A percentile compares a stretch with the other conserved stretches of the same genome.
Evolutionary conservation across 306 rosid genomes (phyloP).

Genomic region (Oemleria cerasiformis): DNA sequence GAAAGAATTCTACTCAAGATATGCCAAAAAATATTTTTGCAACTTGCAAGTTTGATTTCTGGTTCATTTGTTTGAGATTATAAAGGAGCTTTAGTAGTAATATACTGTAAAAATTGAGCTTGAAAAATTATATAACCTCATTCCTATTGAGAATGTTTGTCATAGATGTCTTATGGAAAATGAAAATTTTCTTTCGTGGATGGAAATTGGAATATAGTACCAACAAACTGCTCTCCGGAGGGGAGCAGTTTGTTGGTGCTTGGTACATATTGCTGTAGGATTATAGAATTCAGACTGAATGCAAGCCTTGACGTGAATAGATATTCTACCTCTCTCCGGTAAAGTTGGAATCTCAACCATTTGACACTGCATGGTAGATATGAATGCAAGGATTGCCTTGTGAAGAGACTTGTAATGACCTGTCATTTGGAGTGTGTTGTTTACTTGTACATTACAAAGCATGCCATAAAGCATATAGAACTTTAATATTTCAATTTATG

Average conservation of each 20-base stretch:
- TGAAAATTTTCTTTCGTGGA: neutral
- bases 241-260: neutral
- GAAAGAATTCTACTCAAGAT: neutral
- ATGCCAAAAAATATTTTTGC: neutral
- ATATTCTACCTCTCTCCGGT: neutral
- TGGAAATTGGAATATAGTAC: too few species aligned
- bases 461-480: too few species aligned
- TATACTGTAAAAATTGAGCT: neutral
- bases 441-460: too few species aligned
- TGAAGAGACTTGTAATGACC: neutral
- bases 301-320: neutral
- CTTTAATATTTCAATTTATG: neutral
- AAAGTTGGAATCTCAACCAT: neutral
- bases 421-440: too few species aligned
- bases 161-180: neutral
- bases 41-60: conserved; percentile 1
- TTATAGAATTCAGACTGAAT: neutral
- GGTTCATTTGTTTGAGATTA: neutral
- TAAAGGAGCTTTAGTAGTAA: neutral
- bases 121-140: neutral
- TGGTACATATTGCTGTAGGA: neutral
- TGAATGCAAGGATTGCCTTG: neutral
- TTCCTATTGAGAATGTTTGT: neutral
- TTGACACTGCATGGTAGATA: neutral
- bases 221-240: too few species aligned